These are phyloP conservation scores for Taphrina sp. DNA, from an alignment of 1,139 yeast species.

Conservation along the genomic window DNA sequence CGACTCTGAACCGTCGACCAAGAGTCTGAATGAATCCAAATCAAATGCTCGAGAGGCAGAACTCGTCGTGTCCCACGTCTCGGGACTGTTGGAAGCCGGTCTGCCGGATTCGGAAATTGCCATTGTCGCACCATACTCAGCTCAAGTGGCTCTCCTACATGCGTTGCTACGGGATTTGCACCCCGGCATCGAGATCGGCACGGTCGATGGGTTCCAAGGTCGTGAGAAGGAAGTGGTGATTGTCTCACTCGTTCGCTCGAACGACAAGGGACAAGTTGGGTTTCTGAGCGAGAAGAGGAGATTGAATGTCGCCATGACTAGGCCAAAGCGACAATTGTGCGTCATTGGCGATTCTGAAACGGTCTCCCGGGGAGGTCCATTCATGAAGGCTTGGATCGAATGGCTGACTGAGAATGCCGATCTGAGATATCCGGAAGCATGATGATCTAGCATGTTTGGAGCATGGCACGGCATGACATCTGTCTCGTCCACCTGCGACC, in stretches of 20 bases:
- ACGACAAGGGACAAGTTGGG: slow-evolving; percentile 56
- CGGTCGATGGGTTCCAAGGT: slow-evolving; percentile 92
- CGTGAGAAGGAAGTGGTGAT: slow-evolving; percentile 83
- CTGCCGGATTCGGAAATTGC: slow-evolving; percentile 57
- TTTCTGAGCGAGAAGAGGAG: slow-evolving; percentile 70
- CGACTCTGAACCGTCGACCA: slow-evolving; percentile 40
- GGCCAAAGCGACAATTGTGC: slow-evolving; percentile 83
- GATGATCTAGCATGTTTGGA: no score
- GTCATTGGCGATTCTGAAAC: slow-evolving; percentile 80
- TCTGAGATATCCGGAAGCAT: slow-evolving; percentile 62
- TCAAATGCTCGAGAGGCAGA: slow-evolving; percentile 71
- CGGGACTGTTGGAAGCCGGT: slow-evolving; percentile 56
- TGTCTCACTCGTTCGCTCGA: slow-evolving; percentile 72
- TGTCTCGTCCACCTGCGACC: no score
- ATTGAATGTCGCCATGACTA: slow-evolving; percentile 85
- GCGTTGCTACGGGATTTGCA: slow-evolving; percentile 41
- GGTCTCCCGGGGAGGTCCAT: slow-evolving; percentile 51
- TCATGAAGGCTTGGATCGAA: slow-evolving; percentile 63
- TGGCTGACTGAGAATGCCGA: slow-evolving; percentile 71
- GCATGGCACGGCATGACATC: no score
- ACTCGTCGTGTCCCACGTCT: slow-evolving; percentile 59
- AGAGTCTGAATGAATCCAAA: slow-evolving; percentile 46
- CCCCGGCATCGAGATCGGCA: slow-evolving; percentile 71
- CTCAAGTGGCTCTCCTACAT: slow-evolving; percentile 69
- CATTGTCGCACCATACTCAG: slow-evolving; percentile 82